Percentiles rank a stretch among this genome's conserved stretches.
Conservation (phyloP, 2,329 filamentous ascomycete genomes). For the Colletotrichum sublineola region DNA sequence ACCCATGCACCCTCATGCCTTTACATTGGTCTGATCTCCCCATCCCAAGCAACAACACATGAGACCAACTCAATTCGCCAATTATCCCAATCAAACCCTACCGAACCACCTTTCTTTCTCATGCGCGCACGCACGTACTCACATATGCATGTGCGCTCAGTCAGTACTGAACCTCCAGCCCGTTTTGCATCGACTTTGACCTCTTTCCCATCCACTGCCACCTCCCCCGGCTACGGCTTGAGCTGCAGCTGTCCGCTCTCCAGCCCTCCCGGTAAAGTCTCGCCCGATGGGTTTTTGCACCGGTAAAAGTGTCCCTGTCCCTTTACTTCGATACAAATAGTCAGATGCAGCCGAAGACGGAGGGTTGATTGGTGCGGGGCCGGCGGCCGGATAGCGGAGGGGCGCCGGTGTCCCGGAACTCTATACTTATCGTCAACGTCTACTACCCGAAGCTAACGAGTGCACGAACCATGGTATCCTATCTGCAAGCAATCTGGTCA, state of each 20-base stretch:
- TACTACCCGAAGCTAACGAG: too few species aligned
- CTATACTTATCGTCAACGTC: not conserved
- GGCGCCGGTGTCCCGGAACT: not conserved
- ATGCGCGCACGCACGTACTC: not conserved
- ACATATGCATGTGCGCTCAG: not conserved
- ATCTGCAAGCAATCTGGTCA: too few species aligned
- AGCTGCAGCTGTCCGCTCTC: too few species aligned
- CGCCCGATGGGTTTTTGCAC: too few species aligned
- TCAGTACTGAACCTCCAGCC: not conserved
- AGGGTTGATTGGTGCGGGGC: conserved; percentile 4
- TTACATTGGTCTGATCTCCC: not conserved
- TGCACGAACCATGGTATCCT: too few species aligned
- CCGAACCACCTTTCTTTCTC: not conserved
- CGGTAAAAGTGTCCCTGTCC: too few species aligned
- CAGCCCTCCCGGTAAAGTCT: too few species aligned
- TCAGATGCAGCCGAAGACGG: not conserved
- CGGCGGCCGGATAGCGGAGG: conserved; percentile 31
- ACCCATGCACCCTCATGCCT: not conserved
- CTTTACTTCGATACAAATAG: not conserved
- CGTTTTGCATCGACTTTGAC: too few species aligned
- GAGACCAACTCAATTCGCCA: conserved; percentile 22
- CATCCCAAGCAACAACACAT: not conserved
- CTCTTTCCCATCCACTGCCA: too few species aligned
- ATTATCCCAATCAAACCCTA: not conserved
- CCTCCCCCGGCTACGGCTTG: too few species aligned